Evolutionary conservation across 345 rosid species (phyloP), one percentile per base, ranked within the genome.

Genomic region (Euclidium syriacum): DNA sequence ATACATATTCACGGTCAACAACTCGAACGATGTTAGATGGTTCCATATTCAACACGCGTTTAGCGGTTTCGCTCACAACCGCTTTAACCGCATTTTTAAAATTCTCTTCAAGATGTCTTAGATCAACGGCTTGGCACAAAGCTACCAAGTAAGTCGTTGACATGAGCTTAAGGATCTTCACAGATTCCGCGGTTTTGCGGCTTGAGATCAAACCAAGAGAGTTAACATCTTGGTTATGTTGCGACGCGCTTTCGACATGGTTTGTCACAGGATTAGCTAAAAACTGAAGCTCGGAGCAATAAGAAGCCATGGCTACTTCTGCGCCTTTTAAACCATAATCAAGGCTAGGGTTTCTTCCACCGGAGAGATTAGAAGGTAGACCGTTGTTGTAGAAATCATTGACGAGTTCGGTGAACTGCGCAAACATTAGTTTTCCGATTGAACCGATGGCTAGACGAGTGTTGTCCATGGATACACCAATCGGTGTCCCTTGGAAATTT

Each of bases 301-400:
- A n/a, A n/a, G n/a, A 82, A 15, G 87, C 87, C 87, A 82, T 82
- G 3, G 87, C 84, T 7, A 82, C 79, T 65, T 83, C 85, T 0
- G 87, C 87, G 0, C 87, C 87, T 33, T 80, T 83, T 68, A 83
- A 80, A 25, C 85, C 81, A 4, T 83, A 83, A 39, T 83, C 88
- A 65, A 80, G 51, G 64, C 88, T 83, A 0, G 88, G 88, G 40
- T 83, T 74, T 11, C 80, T 57, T 4, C 88, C 76, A 0, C 70
- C 85, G 0, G 83, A 74, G 23, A 80, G 77, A 70, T 80, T 83
- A 10, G 83, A 83, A 20, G 88, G 88, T 70, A 80, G 65, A 8
- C 85, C 88, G 11, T 83, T 80, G 73, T 83, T 83, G 81, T 78
- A 83, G 30, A 76, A 76, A 34, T 83, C 88, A 20, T 80, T 78